These are phyloP conservation scores for Bimuria novae-zelandiae DNA, from an alignment of 2,329 filamentous ascomycete genomes.

Conservation along the genomic window DNA sequence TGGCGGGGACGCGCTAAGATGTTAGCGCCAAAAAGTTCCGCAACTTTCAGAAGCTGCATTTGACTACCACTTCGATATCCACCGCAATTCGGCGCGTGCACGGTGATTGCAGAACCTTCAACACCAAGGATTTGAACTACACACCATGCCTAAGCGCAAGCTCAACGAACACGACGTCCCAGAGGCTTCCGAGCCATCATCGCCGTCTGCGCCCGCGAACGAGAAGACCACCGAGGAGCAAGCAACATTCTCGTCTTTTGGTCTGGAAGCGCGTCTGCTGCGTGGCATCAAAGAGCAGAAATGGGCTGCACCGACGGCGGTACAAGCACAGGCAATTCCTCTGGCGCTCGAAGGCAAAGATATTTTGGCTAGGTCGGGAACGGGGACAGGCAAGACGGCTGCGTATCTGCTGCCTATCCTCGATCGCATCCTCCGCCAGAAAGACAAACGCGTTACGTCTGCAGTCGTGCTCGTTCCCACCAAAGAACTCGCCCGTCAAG, in stretches of 20 bases:
- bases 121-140: not conserved
- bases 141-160: slow-evolving; percentile 51
- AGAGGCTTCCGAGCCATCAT: slow-evolving; percentile 35
- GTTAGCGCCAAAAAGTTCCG: not conserved
- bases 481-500: slow-evolving; percentile 90
- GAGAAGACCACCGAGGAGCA: slow-evolving; percentile 16
- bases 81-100: not conserved
- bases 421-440: slow-evolving; percentile 79
- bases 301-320: slow-evolving; percentile 83
- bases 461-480: slow-evolving; percentile 93
- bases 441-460: slow-evolving; percentile 68
- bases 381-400: slow-evolving; percentile 96
- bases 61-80: not conserved
- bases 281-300: slow-evolving; percentile 84
- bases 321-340: slow-evolving; percentile 87
- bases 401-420: slow-evolving; percentile 91
- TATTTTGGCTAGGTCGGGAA: slow-evolving; percentile 89
- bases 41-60: not conserved
- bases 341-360: slow-evolving; percentile 85
- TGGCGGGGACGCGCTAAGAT: not conserved
- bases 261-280: slow-evolving; percentile 81
- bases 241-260: slow-evolving; percentile 72
- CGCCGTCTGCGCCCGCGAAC: slow-evolving; percentile 20
- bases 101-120: not conserved
- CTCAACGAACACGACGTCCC: slow-evolving; percentile 55